Base-by-base conservation (phyloP, 2,329 filamentous ascomycete species). In the Botrytis paeoniae region DNA sequence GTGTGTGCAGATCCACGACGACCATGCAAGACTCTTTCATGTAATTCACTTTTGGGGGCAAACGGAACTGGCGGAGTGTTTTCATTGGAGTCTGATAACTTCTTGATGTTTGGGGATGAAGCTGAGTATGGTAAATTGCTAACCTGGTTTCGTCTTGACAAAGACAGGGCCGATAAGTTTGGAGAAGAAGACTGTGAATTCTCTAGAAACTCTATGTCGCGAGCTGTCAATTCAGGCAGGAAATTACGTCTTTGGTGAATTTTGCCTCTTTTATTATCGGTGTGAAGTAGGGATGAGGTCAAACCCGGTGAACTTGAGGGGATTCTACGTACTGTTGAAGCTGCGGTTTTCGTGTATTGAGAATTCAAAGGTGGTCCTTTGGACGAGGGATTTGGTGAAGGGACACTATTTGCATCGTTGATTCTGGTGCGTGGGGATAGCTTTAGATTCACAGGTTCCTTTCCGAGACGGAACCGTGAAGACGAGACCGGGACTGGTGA, bases 61-160 rank as follows among this genome's bases (percentile, higher is more conserved):
- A 72, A 72, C 4, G 62, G 62, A 29, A 68, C 37, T 29, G 62
- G 70, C 3, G 61, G 61, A 29, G 25, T 39, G 25, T 68, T 72
- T 48, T 72, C 70, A 32, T 59, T 68, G 29, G 51, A 35, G 25
- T 32, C 39, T 41, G 65, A 41, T 22, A 60, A 18, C 4, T 39
- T 72, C 22, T 39, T 66, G 62, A 68, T 68, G n/a, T 66, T 60
- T 41, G 62, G 62, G 18, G 70, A 68, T 39, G 70, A 72, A 45
- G 29, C 29, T 48, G 70, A 72, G n/a, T 60, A 59, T 60, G 62
- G 29, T 37, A 72, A 39, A 39, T 68, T 57, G 8, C 37, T 22
- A n/a, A n/a, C 9, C 16, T 43, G 70, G 22, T 48, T 39, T 1
- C 62, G 51, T 29, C 48, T 68, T 25, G 61, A 68, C 0, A 39